These are phyloP conservation scores for Kandelia obovata DNA, from an alignment of 345 rosid species.

Conservation along the genomic window DNA sequence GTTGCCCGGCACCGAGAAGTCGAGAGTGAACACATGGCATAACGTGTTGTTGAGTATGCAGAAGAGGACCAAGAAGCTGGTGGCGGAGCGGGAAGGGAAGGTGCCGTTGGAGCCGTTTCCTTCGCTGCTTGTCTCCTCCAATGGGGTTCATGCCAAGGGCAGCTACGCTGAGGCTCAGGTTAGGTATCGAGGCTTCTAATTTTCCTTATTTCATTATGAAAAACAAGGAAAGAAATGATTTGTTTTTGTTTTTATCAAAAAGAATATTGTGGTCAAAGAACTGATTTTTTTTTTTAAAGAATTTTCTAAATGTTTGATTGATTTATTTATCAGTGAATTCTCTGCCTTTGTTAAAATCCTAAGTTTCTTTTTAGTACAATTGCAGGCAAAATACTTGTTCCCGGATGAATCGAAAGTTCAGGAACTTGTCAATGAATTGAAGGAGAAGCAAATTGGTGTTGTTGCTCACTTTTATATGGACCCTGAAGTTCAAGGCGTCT, in stretches of 20 bases:
- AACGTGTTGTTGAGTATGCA: conserved; percentile 88
- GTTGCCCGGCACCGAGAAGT: conserved; percentile 51
- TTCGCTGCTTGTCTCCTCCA: conserved; percentile 53
- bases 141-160: conserved; percentile 73
- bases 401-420: conserved; percentile 65
- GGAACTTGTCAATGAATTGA: conserved; percentile 63
- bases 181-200: background rate
- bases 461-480: conserved; percentile 97
- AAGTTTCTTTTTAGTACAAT: conserved; percentile 9
- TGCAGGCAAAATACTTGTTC: conserved; percentile 68
- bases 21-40: conserved; percentile 92
- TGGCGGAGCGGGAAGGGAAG: conserved; percentile 61
- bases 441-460: conserved; percentile 88
- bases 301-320: too few relatives aligned
- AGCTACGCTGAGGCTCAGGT: conserved; percentile 95
- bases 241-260: background rate
- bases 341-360: conserved; percentile 7
- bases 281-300: too few relatives aligned
- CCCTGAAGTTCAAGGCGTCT: conserved; percentile 97
- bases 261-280: too few relatives aligned
- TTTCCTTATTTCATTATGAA: too few relatives aligned
- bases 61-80: conserved; percentile 67
- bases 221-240: too few relatives aligned
- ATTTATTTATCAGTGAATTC: too few relatives aligned
- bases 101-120: conserved; percentile 71